Percentiles rank a stretch among this genome's conserved stretches.
Conservation (phyloP, 1,284 basidiomycete genomes). For the Ustanciosporium gigantosporum region DNA sequence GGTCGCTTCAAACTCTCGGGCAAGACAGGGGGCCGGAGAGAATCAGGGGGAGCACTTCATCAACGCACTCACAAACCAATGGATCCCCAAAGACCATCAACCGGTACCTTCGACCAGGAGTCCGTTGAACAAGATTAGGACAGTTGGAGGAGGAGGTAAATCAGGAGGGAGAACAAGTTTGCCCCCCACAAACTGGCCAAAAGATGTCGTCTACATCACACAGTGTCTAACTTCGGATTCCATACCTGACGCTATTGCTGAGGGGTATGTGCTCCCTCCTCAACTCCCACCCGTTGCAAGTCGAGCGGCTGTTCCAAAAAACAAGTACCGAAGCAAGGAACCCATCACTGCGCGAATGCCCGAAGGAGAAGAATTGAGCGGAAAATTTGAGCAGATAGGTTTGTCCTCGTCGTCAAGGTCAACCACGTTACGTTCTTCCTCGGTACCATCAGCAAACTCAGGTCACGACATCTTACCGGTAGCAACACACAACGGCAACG, state of each 20-base stretch:
- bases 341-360: not conserved
- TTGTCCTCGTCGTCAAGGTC: too few species aligned
- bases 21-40: too few species aligned
- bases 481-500: constrained; percentile 22
- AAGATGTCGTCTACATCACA: constrained; percentile 19
- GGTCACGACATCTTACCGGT: too few species aligned
- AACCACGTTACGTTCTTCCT: too few species aligned
- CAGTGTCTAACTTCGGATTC: constrained; percentile 18
- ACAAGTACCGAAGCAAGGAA: not conserved
- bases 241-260: constrained; percentile 8
- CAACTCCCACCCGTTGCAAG: not conserved
- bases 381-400: not conserved
- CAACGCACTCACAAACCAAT: not conserved
- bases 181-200: constrained; percentile 15
- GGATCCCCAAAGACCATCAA: not conserved
- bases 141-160: not conserved
- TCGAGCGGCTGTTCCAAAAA: not conserved
- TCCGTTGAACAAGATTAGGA: not conserved
- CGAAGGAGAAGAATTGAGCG: not conserved
- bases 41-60: too few species aligned
- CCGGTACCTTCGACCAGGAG: not conserved
- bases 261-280: constrained; percentile 14
- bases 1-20: too few species aligned
- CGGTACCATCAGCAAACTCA: too few species aligned
- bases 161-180: too few species aligned